Evolutionary conservation across 1,139 yeast species (phyloP).

Genomic region (Geotrichum restrictum): DNA sequence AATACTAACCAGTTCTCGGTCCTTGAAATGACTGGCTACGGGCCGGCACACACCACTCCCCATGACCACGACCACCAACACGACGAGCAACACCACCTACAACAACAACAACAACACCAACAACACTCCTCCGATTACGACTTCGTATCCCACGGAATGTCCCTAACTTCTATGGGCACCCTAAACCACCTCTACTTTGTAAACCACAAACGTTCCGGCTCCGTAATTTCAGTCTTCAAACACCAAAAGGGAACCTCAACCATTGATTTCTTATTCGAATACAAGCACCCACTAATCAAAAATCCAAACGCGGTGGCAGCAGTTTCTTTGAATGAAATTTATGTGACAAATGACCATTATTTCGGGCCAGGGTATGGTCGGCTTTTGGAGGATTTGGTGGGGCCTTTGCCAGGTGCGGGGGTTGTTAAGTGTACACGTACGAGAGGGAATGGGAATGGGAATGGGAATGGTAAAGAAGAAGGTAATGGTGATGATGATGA

Average conservation of each 20-base stretch:
- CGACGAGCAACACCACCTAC: too few relatives aligned
- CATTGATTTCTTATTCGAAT: conserved; percentile 20
- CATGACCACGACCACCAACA: too few relatives aligned
- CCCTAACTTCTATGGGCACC: conserved; percentile 8
- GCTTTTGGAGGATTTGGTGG: conserved; percentile 13
- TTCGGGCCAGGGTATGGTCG: conserved; percentile 15
- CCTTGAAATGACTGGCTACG: conserved; percentile 14
- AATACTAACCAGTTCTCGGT: conserved; percentile 2
- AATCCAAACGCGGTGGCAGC: conserved; percentile 25
- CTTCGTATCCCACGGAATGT: conserved; percentile 24
- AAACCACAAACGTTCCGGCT: conserved; percentile 24
- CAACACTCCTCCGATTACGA: too few relatives aligned
- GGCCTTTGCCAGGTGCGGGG: conserved; percentile 20
- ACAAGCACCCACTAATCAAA: conserved; percentile 16
- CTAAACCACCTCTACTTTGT: conserved; percentile 21
- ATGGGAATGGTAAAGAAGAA: too few relatives aligned
- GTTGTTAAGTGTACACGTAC: conserved; percentile 22
- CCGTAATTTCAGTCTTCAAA: conserved; percentile 24
- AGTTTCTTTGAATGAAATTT: conserved; percentile 20
- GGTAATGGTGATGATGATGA: too few relatives aligned
- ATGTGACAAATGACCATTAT: conserved; percentile 24
- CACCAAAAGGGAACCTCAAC: conserved; percentile 20
- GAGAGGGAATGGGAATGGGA: too few relatives aligned
- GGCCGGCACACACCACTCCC: too few relatives aligned
- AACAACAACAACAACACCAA: too few relatives aligned